phyloP scores from a whole-genome alignment of 495 filamentous ascomycete species.

The Lasiosphaeria miniovina region DNA sequence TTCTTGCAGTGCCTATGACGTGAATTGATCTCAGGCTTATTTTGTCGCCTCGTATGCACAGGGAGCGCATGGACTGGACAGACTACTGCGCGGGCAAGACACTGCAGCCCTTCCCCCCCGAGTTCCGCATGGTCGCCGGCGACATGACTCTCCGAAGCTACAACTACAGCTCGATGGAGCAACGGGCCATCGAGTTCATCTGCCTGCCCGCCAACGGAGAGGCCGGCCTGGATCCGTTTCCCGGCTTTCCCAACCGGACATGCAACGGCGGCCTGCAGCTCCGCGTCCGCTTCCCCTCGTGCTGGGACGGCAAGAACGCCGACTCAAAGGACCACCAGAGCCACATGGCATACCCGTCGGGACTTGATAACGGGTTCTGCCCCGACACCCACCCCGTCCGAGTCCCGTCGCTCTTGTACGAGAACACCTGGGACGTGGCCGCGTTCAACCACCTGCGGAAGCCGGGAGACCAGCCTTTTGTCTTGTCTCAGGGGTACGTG shows the following conservation, averaged over 20 bases:
- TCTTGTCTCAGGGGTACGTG: slow-evolving; percentile 42
- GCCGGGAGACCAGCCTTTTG: slow-evolving; percentile 54
- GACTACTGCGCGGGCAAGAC: slow-evolving; percentile 36
- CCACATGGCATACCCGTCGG: slow-evolving; percentile 56
- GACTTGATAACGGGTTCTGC: slow-evolving; percentile 46
- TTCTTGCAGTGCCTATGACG: background rate
- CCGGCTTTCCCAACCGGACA: slow-evolving; percentile 45
- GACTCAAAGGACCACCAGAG: slow-evolving; percentile 53
- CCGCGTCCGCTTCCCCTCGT: slow-evolving; percentile 74
- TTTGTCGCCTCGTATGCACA: slow-evolving; percentile 4
- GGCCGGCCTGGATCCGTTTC: slow-evolving; percentile 33
- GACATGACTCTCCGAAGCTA: slow-evolving; percentile 46
- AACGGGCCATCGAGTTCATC: slow-evolving; percentile 48
- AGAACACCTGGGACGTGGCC: slow-evolving; percentile 58
- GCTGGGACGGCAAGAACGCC: slow-evolving; percentile 66
- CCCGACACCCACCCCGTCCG: slow-evolving; percentile 55
- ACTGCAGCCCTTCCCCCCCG: slow-evolving; percentile 58
- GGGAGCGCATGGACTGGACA: slow-evolving; percentile 45
- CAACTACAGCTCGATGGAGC: slow-evolving; percentile 30
- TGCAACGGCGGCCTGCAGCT: slow-evolving; percentile 62
- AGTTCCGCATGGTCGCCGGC: slow-evolving; percentile 68
- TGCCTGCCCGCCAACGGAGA: slow-evolving; percentile 43
- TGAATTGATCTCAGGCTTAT: background rate
- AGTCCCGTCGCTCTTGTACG: slow-evolving; percentile 60
- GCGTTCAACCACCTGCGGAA: slow-evolving; percentile 38